Evolutionary conservation across 2,329 filamentous ascomycete genomes (phyloP), one percentile per base, ranked within the genome.

Genomic region (Phialophora chinensis): DNA sequence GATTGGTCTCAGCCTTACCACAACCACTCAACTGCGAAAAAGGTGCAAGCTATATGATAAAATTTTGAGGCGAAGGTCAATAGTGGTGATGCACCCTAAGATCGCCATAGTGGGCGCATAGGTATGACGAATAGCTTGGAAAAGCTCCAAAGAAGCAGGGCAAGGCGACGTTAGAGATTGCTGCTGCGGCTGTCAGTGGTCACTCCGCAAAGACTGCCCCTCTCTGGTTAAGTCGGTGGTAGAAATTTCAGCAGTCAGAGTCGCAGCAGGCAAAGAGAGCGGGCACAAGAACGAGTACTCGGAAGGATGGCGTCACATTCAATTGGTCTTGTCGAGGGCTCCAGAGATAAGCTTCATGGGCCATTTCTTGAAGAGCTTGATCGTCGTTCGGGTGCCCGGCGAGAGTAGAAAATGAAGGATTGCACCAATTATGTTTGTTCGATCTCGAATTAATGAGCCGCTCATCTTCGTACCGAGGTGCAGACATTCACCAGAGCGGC

Each of bases 51-150:
- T 61, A 61, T 61, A 50, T 56, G 50, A 62, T 20, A 10, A 33
- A 54, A 25, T 35, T 38, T 38, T 55, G 52, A 20, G 53, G 50
- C 59, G 23, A 61, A 53, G 52, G 38, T 56, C 56, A 60, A 49
- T 33, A 17, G 17, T 27, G 50, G 27, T 31, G n/a, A n/a, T 42
- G 27, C 38, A 12, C 59, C 33, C 29, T n/a, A 12, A n/a, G 8
- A 38, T 6, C n/a, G 59, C 49, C 42, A 53, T 54, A 31, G 12
- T 42, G 59, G 52, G 53, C 29, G 47, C 8, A 60, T 23, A 14
- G 29, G 47, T 61, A 62, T 62, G 60, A 62, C 60, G 60, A 56
- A 47, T 58, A 42, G 55, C 33, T 58, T 58, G 31, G 23, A n/a
- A 20, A 25, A 49, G 35, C 38, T 31, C 50, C 60, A 35, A 55